Evolutionary conservation across 208 protist genomes (phyloP), one percentile per base, ranked within the genome.

Genomic region (Acanthamoeba lenticulata): DNA sequence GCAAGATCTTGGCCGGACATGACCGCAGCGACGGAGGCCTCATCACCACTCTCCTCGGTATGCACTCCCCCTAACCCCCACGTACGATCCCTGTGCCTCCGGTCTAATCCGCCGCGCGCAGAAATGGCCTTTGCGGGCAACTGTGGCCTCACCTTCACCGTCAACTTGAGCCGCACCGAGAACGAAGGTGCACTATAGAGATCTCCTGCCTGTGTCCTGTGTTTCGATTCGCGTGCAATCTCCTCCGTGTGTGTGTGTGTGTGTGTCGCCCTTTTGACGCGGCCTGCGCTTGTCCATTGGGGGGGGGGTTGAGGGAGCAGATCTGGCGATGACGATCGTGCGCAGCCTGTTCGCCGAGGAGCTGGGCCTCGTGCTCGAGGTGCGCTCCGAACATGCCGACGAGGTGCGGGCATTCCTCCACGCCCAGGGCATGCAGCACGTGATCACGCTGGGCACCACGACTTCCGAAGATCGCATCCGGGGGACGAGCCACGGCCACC

Each of bases 121-220:
- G 96, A 97, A 69, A 98, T 98, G 97, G 96, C 97, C 38, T 95
- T 98, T 29, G 94, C 96, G 1, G 97, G 96, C 52, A 96, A 97
- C 57, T 89, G 89, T 44, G 97, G 97, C 57, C n/a, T 97, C 15
- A n/a, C 69, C 11, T 34, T 97, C 29, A 44, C 49, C 19, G 60
- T 97, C 44, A 47, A 47, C 38, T 47, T 27, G 6, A 42, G 19
- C 1, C 38, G 24, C n/a, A 7, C 6, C n/a, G 74, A 85, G 44
- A 27, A 29, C 38, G 74, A 85, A 57, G 72, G 72, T 83, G 29
- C 72, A 9, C 45, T 34, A 6, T n/a, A n/a, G n/a, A 24, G 52
- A 9, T 60, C 44, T 6, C 32, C 27, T 6, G 21, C 6, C 27
- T 19, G 5, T 52, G 45, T 5, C 15, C 15, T 5, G 45, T 52